Percentiles rank a stretch among this genome's conserved stretches.
Evolutionary conservation across 768 basidiomycete species (phyloP).

Genomic region (Butyriboletus loyo): DNA sequence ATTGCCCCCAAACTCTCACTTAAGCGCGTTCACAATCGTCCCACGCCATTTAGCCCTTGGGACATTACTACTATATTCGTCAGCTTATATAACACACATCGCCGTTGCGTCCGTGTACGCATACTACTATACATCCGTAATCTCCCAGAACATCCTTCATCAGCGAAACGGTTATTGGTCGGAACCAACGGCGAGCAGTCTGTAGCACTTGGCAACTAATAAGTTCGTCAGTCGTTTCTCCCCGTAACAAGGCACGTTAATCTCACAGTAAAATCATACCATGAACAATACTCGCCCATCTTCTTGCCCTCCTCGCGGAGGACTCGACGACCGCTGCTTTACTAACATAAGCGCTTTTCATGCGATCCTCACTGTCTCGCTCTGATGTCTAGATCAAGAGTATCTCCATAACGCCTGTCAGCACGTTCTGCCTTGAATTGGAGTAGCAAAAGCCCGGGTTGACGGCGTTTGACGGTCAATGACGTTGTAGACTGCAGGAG

Average conservation of each 20-base stretch:
- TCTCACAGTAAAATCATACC: background rate
- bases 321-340: slow-evolving; percentile 18
- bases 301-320: slow-evolving; percentile 27
- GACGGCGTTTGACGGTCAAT: slow-evolving; percentile 24
- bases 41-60: too few species aligned
- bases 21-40: too few species aligned
- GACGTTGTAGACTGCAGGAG: slow-evolving; percentile 19
- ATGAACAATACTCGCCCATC: slow-evolving; percentile 33
- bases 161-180: too few species aligned
- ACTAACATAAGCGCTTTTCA: slow-evolving; percentile 24
- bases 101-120: too few species aligned
- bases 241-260: slow-evolving; percentile 2
- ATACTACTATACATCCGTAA: too few species aligned
- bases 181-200: too few species aligned
- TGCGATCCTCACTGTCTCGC: slow-evolving; percentile 15
- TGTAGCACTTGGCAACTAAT: too few species aligned
- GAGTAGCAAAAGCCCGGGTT: slow-evolving; percentile 34
- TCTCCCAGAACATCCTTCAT: too few species aligned
- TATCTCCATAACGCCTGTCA: slow-evolving; percentile 4
- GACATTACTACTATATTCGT: too few species aligned
- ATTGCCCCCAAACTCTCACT: too few species aligned
- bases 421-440: slow-evolving; percentile 10
- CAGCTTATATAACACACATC: too few species aligned
- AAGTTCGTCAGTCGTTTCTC: slow-evolving; percentile 21
- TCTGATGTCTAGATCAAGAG: slow-evolving; percentile 22